Conservation (phyloP, 345 rosid species). For the Lagerstroemia speciosa region DNA sequence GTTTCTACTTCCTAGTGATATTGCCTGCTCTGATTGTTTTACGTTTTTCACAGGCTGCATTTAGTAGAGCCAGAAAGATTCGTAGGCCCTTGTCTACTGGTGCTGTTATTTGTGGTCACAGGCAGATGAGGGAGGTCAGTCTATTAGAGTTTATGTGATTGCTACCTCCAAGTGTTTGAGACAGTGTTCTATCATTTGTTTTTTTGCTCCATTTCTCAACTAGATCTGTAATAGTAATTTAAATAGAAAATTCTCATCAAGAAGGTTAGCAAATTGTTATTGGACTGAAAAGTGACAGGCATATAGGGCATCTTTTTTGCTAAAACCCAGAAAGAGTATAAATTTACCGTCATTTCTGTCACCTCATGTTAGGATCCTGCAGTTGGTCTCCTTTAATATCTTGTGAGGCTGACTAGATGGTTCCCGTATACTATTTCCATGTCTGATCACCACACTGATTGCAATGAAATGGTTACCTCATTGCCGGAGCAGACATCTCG, state of each 20-base stretch:
- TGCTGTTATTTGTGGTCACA: slow-evolving; percentile 86
- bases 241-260: neutral
- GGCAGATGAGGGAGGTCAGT: slow-evolving; percentile 91
- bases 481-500: too few relatives aligned
- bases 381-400: neutral
- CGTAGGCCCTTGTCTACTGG: slow-evolving; percentile 49
- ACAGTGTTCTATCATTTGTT: neutral
- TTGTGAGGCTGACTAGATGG: neutral
- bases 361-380: neutral
- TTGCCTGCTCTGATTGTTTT: neutral
- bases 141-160: neutral
- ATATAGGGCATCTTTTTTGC: neutral
- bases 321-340: neutral
- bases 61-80: slow-evolving; percentile 58
- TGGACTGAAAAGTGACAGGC: neutral
- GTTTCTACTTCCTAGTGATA: neutral
- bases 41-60: slow-evolving; percentile 54
- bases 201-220: neutral
- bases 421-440: neutral
- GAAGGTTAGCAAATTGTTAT: neutral
- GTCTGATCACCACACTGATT: neutral
- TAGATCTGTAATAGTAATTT: neutral
- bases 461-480: neutral
- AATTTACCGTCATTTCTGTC: neutral
- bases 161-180: neutral